These are phyloP conservation scores for Eucalyptus urophylla DNA, from an alignment of 345 rosid genomes.

Conservation along the genomic window DNA sequence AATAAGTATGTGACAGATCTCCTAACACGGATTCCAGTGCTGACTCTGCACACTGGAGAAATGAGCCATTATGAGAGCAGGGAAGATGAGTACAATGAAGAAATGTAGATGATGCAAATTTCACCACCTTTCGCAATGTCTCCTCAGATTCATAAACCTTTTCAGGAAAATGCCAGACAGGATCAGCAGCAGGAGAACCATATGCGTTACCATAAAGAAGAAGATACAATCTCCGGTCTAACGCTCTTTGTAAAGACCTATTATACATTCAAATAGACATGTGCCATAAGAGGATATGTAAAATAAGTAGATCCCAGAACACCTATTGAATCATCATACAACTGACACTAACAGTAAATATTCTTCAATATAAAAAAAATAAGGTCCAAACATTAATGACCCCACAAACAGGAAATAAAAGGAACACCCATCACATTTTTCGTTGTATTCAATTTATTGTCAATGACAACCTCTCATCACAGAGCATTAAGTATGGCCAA, in stretches of 20 bases:
- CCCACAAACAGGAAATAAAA: not conserved
- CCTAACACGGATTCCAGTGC: constrained; percentile 72
- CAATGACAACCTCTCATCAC: not conserved
- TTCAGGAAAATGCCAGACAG: constrained; percentile 94
- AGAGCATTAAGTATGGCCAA: not conserved
- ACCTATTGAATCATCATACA: not conserved
- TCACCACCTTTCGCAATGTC: constrained; percentile 60
- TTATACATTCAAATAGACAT: not conserved
- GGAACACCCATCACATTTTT: not conserved
- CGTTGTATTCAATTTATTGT: not conserved
- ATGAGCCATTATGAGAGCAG: not conserved
- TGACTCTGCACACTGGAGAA: constrained; percentile 80
- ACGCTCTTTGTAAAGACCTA: constrained; percentile 74
- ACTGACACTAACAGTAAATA: not conserved
- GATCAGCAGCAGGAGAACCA: constrained; percentile 45
- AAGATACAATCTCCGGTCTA: constrained; percentile 81
- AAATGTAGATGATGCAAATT: not conserved
- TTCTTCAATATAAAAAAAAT: not conserved
- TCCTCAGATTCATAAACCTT: constrained; percentile 82
- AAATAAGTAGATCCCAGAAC: not conserved
- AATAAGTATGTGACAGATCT: constrained; percentile 74
- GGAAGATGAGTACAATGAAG: not conserved
- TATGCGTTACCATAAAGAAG: constrained; percentile 51
- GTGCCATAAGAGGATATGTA: not conserved
- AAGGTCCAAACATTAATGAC: not conserved